A percentile compares a stretch with the other conserved stretches of the same genome.
Evolutionary conservation across 2,329 filamentous ascomycete species (phyloP).

Genomic region (Sporothrix euskadiensis): DNA sequence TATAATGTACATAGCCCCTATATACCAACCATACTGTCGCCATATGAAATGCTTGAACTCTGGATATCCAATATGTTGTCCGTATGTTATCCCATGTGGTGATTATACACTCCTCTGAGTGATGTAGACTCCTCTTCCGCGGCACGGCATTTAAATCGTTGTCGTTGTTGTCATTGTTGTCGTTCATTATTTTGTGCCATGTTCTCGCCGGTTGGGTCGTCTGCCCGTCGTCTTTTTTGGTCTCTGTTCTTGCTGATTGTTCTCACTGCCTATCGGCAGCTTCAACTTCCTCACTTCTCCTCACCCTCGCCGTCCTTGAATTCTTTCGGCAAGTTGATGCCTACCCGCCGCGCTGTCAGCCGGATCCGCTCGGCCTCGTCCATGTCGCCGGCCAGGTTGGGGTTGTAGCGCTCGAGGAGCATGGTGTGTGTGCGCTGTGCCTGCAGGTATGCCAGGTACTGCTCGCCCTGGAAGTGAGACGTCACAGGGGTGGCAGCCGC

Average conservation of each 20-base stretch:
- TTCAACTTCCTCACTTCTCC: background rate
- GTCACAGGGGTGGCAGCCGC: constrained; percentile 30
- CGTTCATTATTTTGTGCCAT: background rate
- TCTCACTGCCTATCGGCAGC: too few relatives aligned
- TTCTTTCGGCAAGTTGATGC: constrained; percentile 81
- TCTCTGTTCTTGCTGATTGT: background rate
- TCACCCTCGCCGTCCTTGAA: constrained; percentile 37
- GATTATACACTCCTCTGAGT: background rate
- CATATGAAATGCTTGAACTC: background rate
- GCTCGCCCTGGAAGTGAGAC: constrained; percentile 58
- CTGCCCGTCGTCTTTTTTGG: background rate
- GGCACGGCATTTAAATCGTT: background rate
- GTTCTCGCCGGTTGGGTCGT: background rate
- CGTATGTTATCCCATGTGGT: background rate
- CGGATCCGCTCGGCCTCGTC: constrained; percentile 80
- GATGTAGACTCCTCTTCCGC: background rate
- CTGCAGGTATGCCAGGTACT: constrained; percentile 76
- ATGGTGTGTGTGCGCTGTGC: constrained; percentile 83
- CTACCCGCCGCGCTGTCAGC: constrained; percentile 81
- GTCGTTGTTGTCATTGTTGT: background rate
- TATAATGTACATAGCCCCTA: constrained; percentile 12
- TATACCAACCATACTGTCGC: background rate
- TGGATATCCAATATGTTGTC: background rate
- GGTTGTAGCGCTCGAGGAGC: constrained; percentile 89
- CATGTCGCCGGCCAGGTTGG: constrained; percentile 72